These are phyloP conservation scores for Caryopteris hybrid DNA, from an alignment of 305 asterid species.

Conservation along the genomic window DNA sequence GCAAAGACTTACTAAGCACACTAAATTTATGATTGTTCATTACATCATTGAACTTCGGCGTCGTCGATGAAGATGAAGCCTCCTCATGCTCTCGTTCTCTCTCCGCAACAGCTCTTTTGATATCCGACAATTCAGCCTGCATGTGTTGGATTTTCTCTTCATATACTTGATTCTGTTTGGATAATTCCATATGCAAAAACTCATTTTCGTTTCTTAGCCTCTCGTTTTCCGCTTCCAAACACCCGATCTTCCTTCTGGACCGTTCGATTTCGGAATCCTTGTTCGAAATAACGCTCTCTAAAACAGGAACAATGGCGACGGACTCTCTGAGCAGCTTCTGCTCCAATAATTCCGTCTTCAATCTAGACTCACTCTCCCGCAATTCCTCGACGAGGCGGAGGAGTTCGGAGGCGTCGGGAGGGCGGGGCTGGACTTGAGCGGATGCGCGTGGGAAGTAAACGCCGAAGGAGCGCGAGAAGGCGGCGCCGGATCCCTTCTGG, in stretches of 20 bases:
- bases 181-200: constrained; percentile 57
- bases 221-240: constrained; percentile 79
- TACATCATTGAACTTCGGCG: constrained; percentile 28
- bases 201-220: constrained; percentile 73
- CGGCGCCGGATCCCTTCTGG: constrained; percentile 53
- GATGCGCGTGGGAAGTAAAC: constrained; percentile 86
- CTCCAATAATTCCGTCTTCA: constrained; percentile 77
- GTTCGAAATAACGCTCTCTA: constrained; percentile 55
- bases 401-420: constrained; percentile 79
- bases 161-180: constrained; percentile 53
- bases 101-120: constrained; percentile 44
- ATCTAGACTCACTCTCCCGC: constrained; percentile 72
- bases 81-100: constrained; percentile 38
- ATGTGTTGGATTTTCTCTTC: constrained; percentile 51
- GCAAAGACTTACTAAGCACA: constrained; percentile 24
- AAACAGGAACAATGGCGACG: constrained; percentile 68
- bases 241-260: constrained; percentile 48
- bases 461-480: constrained; percentile 71
- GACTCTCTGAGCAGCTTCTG: constrained; percentile 65
- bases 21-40: constrained; percentile 22
- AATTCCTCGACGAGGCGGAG: constrained; percentile 68
- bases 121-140: constrained; percentile 61
- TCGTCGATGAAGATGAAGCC: constrained; percentile 32
- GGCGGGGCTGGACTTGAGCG: constrained; percentile 95
- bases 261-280: constrained; percentile 66